Conservation (phyloP, 495 filamentous ascomycete genomes). For the Neurospora sp. region DNA sequence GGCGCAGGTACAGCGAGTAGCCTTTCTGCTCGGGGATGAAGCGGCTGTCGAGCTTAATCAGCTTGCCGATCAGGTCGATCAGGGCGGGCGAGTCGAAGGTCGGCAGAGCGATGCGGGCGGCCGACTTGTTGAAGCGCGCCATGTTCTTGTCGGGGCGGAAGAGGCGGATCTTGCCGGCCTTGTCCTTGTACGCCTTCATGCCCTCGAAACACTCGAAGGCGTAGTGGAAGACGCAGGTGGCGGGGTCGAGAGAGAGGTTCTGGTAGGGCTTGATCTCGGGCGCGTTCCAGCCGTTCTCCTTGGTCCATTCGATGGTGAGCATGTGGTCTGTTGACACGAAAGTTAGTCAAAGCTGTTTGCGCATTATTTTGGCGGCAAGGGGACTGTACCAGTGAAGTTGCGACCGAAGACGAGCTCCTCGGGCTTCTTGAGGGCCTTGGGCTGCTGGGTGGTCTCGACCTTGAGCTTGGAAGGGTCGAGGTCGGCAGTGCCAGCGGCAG, state of each 20-base stretch:
- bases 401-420: conserved; percentile 79
- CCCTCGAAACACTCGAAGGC: conserved; percentile 96
- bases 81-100: conserved; percentile 62
- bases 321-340: conserved; percentile 65
- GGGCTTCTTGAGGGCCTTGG: conserved; percentile 60
- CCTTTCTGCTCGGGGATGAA: conserved; percentile 81
- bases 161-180: conserved; percentile 59
- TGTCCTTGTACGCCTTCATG: conserved; percentile 95
- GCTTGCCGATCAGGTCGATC: conserved; percentile 67
- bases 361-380: not conserved
- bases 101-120: conserved; percentile 82
- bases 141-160: conserved; percentile 98
- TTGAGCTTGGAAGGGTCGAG: conserved; percentile 69
- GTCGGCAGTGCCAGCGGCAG: conserved; percentile 44
- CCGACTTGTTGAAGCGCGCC: conserved; percentile 81
- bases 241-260: conserved; percentile 90
- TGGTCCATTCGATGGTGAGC: conserved; percentile 91
- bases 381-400: conserved; percentile 65
- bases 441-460: conserved; percentile 61
- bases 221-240: conserved; percentile 97
- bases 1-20: conserved; percentile 89
- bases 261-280: conserved; percentile 87
- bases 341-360: not conserved
- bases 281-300: conserved; percentile 60
- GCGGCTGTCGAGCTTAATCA: conserved; percentile 68